phyloP scores from a whole-genome alignment of 164 flowering plant species.

The Nymphaea colorata region DNA sequence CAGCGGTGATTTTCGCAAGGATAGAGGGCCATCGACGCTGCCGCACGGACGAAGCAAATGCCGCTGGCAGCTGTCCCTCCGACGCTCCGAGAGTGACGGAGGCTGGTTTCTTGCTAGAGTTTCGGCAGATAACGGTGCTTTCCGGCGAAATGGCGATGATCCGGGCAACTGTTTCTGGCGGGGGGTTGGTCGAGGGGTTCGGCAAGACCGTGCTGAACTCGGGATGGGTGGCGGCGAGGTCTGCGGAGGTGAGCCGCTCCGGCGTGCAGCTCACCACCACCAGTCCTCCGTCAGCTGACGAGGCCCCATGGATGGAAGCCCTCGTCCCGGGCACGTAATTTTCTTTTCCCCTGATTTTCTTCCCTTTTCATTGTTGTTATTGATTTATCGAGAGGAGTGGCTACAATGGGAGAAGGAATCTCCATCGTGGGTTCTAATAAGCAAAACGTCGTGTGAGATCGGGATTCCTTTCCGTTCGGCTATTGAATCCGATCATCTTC shows the following conservation, averaged over 20 bases:
- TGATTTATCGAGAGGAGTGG: not conserved
- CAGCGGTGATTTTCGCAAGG: no score
- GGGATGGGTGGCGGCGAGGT: constrained; percentile 93
- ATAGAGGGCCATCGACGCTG: no score
- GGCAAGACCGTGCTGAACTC: constrained; percentile 66
- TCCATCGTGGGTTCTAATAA: not conserved
- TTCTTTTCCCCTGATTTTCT: not conserved
- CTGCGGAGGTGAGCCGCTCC: constrained; percentile 51
- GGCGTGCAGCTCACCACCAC: constrained; percentile 88
- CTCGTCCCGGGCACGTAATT: constrained; percentile 87
- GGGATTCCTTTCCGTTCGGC: not conserved
- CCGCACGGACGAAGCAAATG: not conserved
- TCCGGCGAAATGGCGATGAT: not conserved
- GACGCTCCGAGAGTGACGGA: not conserved
- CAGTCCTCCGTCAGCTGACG: constrained; percentile 33
- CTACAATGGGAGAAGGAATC: not conserved
- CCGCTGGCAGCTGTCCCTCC: not conserved
- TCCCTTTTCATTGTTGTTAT: not conserved
- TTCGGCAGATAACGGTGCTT: not conserved
- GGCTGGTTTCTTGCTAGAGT: not conserved
- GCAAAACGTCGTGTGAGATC: not conserved
- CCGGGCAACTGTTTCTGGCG: not conserved
- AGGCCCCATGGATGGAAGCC: constrained; percentile 80
- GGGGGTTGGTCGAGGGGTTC: constrained; percentile 30
- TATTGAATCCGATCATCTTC: not conserved